Evolutionary conservation across 2,329 filamentous ascomycete genomes (phyloP), one percentile per base, ranked within the genome.

Genomic region (Nemania abortiva): DNA sequence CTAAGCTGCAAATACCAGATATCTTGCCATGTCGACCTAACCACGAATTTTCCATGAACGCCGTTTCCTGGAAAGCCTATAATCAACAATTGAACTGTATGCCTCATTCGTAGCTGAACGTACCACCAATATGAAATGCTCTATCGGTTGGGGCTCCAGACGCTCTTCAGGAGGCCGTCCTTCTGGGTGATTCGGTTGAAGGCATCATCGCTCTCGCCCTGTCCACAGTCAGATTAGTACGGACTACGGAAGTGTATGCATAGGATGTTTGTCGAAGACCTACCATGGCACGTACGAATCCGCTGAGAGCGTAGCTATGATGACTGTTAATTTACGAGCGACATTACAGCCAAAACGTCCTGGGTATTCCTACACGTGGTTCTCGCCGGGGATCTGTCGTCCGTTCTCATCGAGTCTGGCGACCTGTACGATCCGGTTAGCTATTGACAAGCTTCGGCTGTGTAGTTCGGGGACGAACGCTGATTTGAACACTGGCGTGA

Each of bases 391-490:
- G 87, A 90, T 81, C 77, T 95, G 94, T 80, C 95, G 93, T 84
- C 96, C 96, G 88, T 95, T 97, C 91, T 99, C 96, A 85, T 98
- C 95, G 80, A 99, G 96, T 89, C 98, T 98, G 85, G 92, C 95
- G 83, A 99, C 69, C 69, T 71, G 55, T 69, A 64, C 9, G 27
- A 45, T 49, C n/a, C 10, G 3, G 60, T 71, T 59, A 71, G 66
- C 24, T 42, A 42, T 47, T 24, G 42, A 29, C 29, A 20, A 22
- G 27, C 2, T 37, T 49, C 24, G 63, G n/a, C 24, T 42, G 27
- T 9, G 20, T 10, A 29, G 18, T 66, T 53, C 18, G 20, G n/a
- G 15, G 22, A 71, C 63, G 29, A 63, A 73, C 71, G 59, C 65
- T 69, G 56, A 72, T 72, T 37, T 99, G 96, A 79, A 98, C 96